phyloP scores from a whole-genome alignment of 2,329 filamentous ascomycete species.

The Colletotrichum spinosum region DNA sequence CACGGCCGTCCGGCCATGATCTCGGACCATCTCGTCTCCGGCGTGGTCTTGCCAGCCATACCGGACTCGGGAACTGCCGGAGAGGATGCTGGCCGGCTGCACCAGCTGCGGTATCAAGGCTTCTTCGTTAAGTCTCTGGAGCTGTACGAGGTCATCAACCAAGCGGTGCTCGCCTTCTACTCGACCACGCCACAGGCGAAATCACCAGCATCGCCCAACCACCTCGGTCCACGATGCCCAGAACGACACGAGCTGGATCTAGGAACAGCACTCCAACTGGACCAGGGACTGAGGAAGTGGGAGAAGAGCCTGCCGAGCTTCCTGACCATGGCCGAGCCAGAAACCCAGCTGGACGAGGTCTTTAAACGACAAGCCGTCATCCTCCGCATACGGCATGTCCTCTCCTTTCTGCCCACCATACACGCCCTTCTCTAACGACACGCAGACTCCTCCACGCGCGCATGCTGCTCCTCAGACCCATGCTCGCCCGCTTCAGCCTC shows the following conservation, averaged over 20 bases:
- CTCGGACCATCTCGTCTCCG: conserved; percentile 41
- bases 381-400: conserved; percentile 46
- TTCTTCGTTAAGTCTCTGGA: conserved; percentile 51
- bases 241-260: conserved; percentile 40
- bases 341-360: conserved; percentile 41
- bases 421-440: neutral
- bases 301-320: conserved; percentile 44
- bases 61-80: conserved; percentile 2
- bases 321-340: conserved; percentile 39
- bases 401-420: fast-evolving
- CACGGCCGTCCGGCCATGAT: conserved; percentile 52
- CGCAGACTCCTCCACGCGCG: conserved; percentile 48
- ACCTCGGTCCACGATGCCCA: conserved; percentile 1
- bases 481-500: conserved; percentile 47
- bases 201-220: neutral
- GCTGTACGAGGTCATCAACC: conserved; percentile 52
- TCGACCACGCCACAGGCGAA: conserved; percentile 22
- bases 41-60: conserved; percentile 44
- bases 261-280: conserved; percentile 46
- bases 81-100: neutral
- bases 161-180: conserved; percentile 45
- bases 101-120: conserved; percentile 31
- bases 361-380: conserved; percentile 47
- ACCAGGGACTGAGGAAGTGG: conserved; percentile 47
- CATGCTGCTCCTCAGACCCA: conserved; percentile 47